These are phyloP conservation scores for Phaeomoniella chlamydospora DNA, from an alignment of 2,329 filamentous ascomycete genomes.

Conservation along the genomic window DNA sequence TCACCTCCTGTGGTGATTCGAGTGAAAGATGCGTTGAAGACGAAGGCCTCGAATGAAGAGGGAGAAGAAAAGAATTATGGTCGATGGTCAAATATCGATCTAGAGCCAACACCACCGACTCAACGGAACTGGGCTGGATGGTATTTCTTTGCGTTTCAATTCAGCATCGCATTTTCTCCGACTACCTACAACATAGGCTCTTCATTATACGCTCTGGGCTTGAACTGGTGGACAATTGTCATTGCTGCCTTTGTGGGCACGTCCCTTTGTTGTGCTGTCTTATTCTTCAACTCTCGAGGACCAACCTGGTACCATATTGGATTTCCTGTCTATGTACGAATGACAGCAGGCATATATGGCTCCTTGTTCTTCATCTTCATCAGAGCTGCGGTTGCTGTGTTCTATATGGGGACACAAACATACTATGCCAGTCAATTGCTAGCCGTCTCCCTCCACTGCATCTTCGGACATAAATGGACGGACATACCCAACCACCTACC, in stretches of 20 bases:
- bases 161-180: background rate
- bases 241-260: slow-evolving; percentile 1
- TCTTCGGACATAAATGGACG: slow-evolving; percentile 19
- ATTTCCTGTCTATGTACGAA: slow-evolving; percentile 20
- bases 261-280: background rate
- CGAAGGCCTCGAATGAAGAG: too few relatives aligned
- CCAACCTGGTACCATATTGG: slow-evolving; percentile 21
- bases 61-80: background rate
- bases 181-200: background rate
- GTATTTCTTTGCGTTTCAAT: background rate
- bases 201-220: background rate
- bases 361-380: slow-evolving; percentile 23
- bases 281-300: slow-evolving; percentile 1
- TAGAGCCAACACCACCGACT: background rate
- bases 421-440: slow-evolving; percentile 20
- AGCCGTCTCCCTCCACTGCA: slow-evolving; percentile 20
- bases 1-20: too few relatives aligned
- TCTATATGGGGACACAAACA: slow-evolving; percentile 23
- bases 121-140: background rate
- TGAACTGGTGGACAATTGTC: background rate
- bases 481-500: slow-evolving; percentile 18
- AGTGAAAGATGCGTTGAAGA: too few relatives aligned
- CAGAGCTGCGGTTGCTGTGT: slow-evolving; percentile 16
- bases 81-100: background rate
- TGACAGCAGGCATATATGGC: slow-evolving; percentile 20